phyloP scores from a whole-genome alignment of 495 filamentous ascomycete genomes.

The Melanomma pulvis-pyrius region DNA sequence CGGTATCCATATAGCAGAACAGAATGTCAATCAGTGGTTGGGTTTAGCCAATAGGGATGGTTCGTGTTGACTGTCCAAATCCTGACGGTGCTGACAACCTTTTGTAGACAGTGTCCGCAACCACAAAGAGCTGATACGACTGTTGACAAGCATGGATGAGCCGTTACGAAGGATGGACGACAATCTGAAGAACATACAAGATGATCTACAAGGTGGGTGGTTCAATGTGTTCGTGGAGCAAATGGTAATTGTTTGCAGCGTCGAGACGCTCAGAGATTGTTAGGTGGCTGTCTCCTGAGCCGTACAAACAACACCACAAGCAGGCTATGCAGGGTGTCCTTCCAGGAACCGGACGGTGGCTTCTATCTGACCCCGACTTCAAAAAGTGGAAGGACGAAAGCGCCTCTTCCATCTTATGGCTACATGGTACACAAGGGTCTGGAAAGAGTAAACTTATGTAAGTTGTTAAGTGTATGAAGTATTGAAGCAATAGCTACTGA shows the following conservation, averaged over 20 bases:
- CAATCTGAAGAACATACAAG: slow-evolving; percentile 31
- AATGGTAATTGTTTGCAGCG: slow-evolving; percentile 4
- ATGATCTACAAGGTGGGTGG: slow-evolving; percentile 29
- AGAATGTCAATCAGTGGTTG: slow-evolving; percentile 10
- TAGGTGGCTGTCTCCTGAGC: slow-evolving; percentile 31
- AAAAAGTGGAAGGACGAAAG: slow-evolving; percentile 40
- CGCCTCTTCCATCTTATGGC: slow-evolving; percentile 42
- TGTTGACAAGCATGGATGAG: slow-evolving; percentile 16
- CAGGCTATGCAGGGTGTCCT: slow-evolving; percentile 26
- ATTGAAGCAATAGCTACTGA: slow-evolving; percentile 7
- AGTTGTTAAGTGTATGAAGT: neutral
- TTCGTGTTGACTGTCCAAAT: slow-evolving; percentile 3
- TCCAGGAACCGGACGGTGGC: slow-evolving; percentile 36
- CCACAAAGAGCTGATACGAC: slow-evolving; percentile 14
- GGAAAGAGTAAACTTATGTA: slow-evolving; percentile 43
- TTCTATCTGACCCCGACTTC: slow-evolving; percentile 34
- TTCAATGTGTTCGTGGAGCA: neutral
- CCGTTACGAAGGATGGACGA: slow-evolving; percentile 31
- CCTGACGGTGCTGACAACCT: neutral
- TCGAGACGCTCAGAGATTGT: slow-evolving; percentile 23
- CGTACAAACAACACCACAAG: slow-evolving; percentile 36
- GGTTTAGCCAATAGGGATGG: slow-evolving; percentile 16
- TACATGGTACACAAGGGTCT: slow-evolving; percentile 44
- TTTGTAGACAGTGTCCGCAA: neutral
- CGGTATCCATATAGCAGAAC: slow-evolving; percentile 10